Evolutionary conservation across 2,329 filamentous ascomycete species (phyloP), one percentile per base, ranked within the genome.

Genomic region (Colletotrichum paranaense): DNA sequence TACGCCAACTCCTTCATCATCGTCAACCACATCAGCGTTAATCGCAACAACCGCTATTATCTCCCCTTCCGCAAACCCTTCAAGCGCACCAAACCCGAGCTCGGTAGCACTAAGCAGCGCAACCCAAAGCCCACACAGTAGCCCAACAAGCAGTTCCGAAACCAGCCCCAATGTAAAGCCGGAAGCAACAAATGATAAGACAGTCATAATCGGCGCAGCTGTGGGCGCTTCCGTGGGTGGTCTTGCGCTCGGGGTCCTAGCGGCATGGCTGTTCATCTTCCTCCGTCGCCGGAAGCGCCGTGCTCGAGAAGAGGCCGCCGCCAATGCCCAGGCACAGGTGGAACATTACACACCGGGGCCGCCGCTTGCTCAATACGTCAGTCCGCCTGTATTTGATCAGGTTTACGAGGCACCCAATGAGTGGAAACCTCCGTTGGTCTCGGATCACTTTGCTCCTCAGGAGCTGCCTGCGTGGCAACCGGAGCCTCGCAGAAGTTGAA

Each of bases 181-280:
- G 5, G 32, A 5, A 14, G 12, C 19, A 4, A 19, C 26, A 9
- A 32, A 30, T 16, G 24, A 66, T 24, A 53, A 53, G 1, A 26
- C 6, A 2, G 67, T 66, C 28, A 66, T 62, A 16, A 70, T 70
- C 6, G 62, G 67, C 1, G 67, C 62, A 1, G 67, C 62, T 4
- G 53, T 70, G 7, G 67, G 67, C 5, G 60, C 55, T 2, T 70
- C 53, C 28, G 30, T 64, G 0, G 67, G 60, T 19, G 16, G 32
- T 5, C 22, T 59, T 2, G 38, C 38, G 5, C 19, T 70, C 0
- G 67, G 60, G 1, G 14, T 49, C 4, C 19, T 30, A 11, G 55
- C 53, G 3, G 14, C 63, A 1, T 65, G 53, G 53, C 24, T 59
- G 2, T 65, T 59, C 30, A 32, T 70, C 22, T 59, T 30, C 11